phyloP scores from a whole-genome alignment of 2,329 filamentous ascomycete species.

The Diaporthe citriasiana region DNA sequence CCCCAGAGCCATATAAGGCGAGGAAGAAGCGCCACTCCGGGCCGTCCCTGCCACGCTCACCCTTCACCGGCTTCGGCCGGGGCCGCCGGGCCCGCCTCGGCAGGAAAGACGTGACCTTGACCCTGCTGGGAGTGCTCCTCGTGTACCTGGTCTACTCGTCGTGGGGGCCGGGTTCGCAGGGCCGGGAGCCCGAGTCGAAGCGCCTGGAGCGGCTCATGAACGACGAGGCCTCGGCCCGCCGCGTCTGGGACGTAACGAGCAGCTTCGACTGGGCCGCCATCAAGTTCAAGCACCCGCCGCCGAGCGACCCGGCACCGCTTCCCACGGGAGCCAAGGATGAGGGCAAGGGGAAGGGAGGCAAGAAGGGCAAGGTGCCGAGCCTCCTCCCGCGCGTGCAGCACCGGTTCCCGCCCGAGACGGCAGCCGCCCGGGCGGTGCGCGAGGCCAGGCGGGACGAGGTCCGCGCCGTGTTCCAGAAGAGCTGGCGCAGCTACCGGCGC shows the following conservation, averaged over 20 bases:
- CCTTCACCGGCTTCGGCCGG: conserved; percentile 26
- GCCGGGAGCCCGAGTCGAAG: conserved; percentile 22
- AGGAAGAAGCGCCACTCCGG: conserved; percentile 19
- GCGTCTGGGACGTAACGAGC: conserved; percentile 43
- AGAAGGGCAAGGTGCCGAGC: no score
- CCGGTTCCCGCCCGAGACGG: conserved; percentile 48
- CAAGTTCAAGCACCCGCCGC: conserved; percentile 47
- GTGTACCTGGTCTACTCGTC: conserved; percentile 37
- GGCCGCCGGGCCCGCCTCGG: conserved; percentile 25
- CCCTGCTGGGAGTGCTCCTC: conserved; percentile 33
- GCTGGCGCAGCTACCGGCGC: conserved; percentile 61
- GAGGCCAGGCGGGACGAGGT: conserved; percentile 53
- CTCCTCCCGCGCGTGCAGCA: conserved; percentile 55
- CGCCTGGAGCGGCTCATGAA: conserved; percentile 53
- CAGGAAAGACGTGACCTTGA: conserved; percentile 19
- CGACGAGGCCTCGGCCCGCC: conserved; percentile 38
- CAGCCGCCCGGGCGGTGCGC: conserved; percentile 46
- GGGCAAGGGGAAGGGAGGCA: no score
- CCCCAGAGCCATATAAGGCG: conserved; percentile 15
- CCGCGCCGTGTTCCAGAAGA: conserved; percentile 51
- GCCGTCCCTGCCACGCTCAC: conserved; percentile 20
- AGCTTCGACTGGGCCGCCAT: conserved; percentile 57
- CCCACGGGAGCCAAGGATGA: conserved; percentile 42
- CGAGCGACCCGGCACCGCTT: conserved; percentile 44
- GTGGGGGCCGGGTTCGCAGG: neutral